Percentiles rank a stretch among this genome's conserved stretches.
These are phyloP conservation scores for Eucalyptus virginea DNA, from an alignment of 345 rosid genomes.

Conservation along the genomic window DNA sequence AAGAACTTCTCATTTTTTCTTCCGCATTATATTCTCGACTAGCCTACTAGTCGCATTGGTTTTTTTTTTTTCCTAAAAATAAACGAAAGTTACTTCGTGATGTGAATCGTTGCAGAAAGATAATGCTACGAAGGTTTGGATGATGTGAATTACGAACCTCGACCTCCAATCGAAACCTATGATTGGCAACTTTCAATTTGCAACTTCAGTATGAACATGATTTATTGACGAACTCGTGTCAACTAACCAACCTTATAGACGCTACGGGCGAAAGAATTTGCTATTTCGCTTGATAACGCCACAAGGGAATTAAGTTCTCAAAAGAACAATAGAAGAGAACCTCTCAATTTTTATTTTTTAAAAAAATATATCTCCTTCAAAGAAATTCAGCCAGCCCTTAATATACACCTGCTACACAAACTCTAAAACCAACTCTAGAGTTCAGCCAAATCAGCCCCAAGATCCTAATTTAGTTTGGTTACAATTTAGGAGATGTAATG, in stretches of 20 bases:
- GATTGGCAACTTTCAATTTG: rapidly evolving
- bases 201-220: too few relatives aligned
- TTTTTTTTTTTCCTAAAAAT: too few relatives aligned
- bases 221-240: rapidly evolving
- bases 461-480: too few relatives aligned
- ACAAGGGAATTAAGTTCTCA: rapidly evolving
- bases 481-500: too few relatives aligned
- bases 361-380: rapidly evolving
- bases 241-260: rapidly evolving
- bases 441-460: rapidly evolving
- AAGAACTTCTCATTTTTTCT: neutral
- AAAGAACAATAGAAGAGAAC: rapidly evolving
- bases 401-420: too few relatives aligned
- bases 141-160: rapidly evolving
- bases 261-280: rapidly evolving
- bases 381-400: rapidly evolving
- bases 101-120: too few relatives aligned
- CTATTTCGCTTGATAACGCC: rapidly evolving
- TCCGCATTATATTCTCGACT: too few relatives aligned
- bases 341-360: too few relatives aligned
- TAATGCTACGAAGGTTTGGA: rapidly evolving
- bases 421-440: rapidly evolving
- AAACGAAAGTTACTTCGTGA: rapidly evolving
- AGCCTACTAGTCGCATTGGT: rapidly evolving
- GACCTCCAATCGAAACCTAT: rapidly evolving